Evolutionary conservation across 2,329 filamentous ascomycete species (phyloP).

Genomic region (Exophiala dermatitidis): DNA sequence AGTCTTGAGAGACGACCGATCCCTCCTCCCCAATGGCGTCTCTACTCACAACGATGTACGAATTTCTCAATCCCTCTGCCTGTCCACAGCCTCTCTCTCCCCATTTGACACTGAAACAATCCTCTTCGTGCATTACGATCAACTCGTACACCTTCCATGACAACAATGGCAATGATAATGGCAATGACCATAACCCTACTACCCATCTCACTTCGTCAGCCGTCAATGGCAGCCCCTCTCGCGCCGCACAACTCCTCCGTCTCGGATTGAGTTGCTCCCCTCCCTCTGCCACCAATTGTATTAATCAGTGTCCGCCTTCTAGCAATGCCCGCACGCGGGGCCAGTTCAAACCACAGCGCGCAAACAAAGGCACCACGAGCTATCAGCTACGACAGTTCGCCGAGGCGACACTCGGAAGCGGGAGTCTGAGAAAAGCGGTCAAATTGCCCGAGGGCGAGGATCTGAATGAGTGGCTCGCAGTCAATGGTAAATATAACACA

Average conservation of each 20-base stretch:
- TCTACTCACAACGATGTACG: slow-evolving; percentile 76
- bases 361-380: slow-evolving; percentile 77
- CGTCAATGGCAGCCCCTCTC: slow-evolving; percentile 20
- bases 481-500: slow-evolving; percentile 62
- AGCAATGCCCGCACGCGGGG: slow-evolving; percentile 83
- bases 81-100: slow-evolving; percentile 30
- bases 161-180: slow-evolving; percentile 6
- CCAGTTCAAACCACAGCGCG: slow-evolving; percentile 81
- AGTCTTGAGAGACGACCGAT: neutral
- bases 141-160: slow-evolving; percentile 26
- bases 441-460: slow-evolving; percentile 96
- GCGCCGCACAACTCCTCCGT: slow-evolving; percentile 31
- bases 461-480: slow-evolving; percentile 94
- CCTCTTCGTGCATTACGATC: slow-evolving; percentile 29
- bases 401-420: slow-evolving; percentile 90
- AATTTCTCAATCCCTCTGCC: slow-evolving; percentile 37
- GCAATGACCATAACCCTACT: slow-evolving; percentile 10
- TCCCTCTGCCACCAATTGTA: slow-evolving; percentile 33
- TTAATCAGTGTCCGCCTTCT: slow-evolving; percentile 32
- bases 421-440: slow-evolving; percentile 90
- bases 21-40: slow-evolving; percentile 46
- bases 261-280: slow-evolving; percentile 33
- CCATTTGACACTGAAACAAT: slow-evolving; percentile 28
- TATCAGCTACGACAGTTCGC: slow-evolving; percentile 97
- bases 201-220: slow-evolving; percentile 5